Evolutionary conservation across 2,329 filamentous ascomycete genomes (phyloP).

Genomic region (Trichoderma koningii): DNA sequence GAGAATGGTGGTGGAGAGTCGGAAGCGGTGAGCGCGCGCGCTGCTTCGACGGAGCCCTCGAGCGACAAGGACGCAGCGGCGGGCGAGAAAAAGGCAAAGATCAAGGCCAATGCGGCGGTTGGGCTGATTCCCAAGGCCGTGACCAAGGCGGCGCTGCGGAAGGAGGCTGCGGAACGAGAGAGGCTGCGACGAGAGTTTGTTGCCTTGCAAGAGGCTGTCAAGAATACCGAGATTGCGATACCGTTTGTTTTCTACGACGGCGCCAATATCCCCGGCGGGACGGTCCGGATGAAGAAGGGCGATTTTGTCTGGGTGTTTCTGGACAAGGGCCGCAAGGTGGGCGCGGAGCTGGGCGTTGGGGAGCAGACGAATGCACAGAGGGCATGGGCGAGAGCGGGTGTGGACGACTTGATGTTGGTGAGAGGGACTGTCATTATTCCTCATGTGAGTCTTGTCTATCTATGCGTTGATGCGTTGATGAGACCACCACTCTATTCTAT

Average conservation of each 20-base stretch:
- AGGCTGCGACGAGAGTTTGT: constrained; percentile 82
- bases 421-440: constrained; percentile 89
- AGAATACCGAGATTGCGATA: constrained; percentile 83
- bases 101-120: constrained; percentile 65
- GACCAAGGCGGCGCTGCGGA: constrained; percentile 73
- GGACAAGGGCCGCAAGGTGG: constrained; percentile 87
- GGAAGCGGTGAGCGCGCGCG: constrained; percentile 30
- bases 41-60: constrained; percentile 26
- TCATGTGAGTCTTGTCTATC: constrained; percentile 65
- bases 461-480: constrained; percentile 17
- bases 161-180: constrained; percentile 77
- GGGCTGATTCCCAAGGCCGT: constrained; percentile 66
- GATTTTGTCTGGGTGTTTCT: constrained; percentile 92
- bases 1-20: constrained; percentile 50
- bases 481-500: constrained; percentile 24
- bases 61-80: constrained; percentile 29
- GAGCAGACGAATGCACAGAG: constrained; percentile 66
- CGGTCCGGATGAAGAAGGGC: constrained; percentile 86
- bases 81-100: constrained; percentile 46
- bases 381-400: constrained; percentile 90
- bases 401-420: constrained; percentile 94
- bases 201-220: constrained; percentile 79
- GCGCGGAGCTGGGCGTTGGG: constrained; percentile 77
- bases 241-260: constrained; percentile 98
- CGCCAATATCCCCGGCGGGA: constrained; percentile 81